Conservation (phyloP, 164 flowering plant genomes). For the Vitis amurensis region DNA sequence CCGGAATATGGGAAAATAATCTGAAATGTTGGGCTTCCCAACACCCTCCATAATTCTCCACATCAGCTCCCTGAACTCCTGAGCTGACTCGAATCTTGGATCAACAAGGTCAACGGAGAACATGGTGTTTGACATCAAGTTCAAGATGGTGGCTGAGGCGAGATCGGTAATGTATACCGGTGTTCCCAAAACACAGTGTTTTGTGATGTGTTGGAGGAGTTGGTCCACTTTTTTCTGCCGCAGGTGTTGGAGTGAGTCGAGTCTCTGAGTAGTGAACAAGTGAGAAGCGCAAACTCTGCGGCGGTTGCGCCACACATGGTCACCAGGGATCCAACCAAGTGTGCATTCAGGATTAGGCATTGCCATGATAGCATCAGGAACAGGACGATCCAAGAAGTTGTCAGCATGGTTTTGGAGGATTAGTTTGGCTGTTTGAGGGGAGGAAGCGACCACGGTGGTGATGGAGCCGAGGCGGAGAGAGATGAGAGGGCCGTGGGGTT, state of each 20-base stretch:
- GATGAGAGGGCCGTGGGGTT: constrained; percentile 26
- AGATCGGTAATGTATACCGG: constrained; percentile 15
- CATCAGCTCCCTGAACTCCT: constrained; percentile 30
- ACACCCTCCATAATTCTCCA: constrained; percentile 32
- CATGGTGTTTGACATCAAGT: constrained; percentile 22
- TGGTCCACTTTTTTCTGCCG: constrained; percentile 21
- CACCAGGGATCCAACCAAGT: constrained; percentile 24
- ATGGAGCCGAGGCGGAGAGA: constrained; percentile 26
- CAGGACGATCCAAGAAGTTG: constrained; percentile 20
- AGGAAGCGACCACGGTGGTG: constrained; percentile 24
- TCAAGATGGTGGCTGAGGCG: constrained; percentile 22
- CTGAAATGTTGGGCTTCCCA: constrained; percentile 24
- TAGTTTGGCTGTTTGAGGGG: constrained; percentile 24
- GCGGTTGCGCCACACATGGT: constrained; percentile 28
- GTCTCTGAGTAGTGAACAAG: constrained; percentile 18
- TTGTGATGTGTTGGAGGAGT: constrained; percentile 12
- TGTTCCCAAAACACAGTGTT: not conserved
- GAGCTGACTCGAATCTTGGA: constrained; percentile 14
- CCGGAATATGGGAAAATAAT: constrained; percentile 22
- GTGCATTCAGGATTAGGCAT: constrained; percentile 18
- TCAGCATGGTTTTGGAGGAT: constrained; percentile 26
- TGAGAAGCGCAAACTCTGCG: constrained; percentile 19
- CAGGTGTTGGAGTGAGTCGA: constrained; percentile 23
- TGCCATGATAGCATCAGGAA: constrained; percentile 18
- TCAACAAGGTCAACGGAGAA: constrained; percentile 25